Evolutionary conservation across 768 basidiomycete genomes (phyloP).

Genomic region (Russula dissimulans): DNA sequence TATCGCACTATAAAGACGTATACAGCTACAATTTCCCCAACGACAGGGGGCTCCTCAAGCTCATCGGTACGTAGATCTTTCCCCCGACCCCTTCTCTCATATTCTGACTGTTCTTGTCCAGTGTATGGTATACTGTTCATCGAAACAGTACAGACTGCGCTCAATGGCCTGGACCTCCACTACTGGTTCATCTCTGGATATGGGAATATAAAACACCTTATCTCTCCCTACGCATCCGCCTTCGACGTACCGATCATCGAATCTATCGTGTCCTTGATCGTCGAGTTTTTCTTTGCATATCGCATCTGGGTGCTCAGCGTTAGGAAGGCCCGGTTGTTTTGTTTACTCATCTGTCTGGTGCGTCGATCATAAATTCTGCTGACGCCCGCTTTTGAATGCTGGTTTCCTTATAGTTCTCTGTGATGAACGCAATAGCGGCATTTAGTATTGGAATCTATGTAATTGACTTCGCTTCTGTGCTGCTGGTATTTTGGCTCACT

Average conservation of each 20-base stretch:
- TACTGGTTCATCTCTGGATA: slow-evolving; percentile 26
- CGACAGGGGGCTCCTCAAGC: not conserved
- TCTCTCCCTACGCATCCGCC: slow-evolving; percentile 18
- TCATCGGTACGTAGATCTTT: not conserved
- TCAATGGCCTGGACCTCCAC: slow-evolving; percentile 24
- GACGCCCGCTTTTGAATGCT: not conserved
- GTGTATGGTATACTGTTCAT: slow-evolving; percentile 22
- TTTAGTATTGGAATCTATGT: too few relatives aligned
- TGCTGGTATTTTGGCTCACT: too few relatives aligned
- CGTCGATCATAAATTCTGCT: not conserved
- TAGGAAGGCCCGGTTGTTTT: not conserved
- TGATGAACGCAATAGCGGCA: too few relatives aligned
- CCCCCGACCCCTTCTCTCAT: too few relatives aligned
- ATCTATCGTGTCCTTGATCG: slow-evolving; percentile 21
- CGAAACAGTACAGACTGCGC: slow-evolving; percentile 22
- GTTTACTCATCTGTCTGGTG: not conserved
- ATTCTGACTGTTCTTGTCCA: too few relatives aligned
- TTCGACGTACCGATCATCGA: slow-evolving; percentile 26
- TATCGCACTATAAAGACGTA: not conserved
- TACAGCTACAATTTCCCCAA: slow-evolving; percentile 5
- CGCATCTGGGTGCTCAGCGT: slow-evolving; percentile 21
- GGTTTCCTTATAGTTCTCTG: too few relatives aligned
- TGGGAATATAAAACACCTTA: slow-evolving; percentile 23
- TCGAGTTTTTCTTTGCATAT: slow-evolving; percentile 28
- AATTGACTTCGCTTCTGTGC: too few relatives aligned